These are phyloP conservation scores for Claviceps sp. DNA, from an alignment of 2,329 filamentous ascomycete genomes.

Conservation along the genomic window DNA sequence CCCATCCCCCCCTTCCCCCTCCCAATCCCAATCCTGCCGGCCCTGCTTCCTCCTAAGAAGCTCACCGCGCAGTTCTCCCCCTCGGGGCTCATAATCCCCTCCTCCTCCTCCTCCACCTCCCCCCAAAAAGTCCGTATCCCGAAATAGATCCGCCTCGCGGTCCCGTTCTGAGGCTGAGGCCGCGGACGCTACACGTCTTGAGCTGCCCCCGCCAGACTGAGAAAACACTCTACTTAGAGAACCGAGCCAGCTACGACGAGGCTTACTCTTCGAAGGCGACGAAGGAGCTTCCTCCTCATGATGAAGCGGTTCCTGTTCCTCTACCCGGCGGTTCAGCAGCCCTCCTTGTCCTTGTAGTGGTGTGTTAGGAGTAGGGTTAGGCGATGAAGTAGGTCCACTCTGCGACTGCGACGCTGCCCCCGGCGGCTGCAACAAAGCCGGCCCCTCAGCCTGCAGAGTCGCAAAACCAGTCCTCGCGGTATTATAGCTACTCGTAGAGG, in stretches of 20 bases:
- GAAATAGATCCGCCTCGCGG: neutral
- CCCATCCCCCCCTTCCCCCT: conserved; percentile 7
- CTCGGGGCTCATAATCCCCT: conserved; percentile 28
- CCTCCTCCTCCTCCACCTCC: too few relatives aligned
- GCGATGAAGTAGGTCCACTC: too few relatives aligned
- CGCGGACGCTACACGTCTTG: conserved; percentile 11
- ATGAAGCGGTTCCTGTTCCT: conserved; percentile 22
- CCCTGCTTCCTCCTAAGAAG: conserved; percentile 42
- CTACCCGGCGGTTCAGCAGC: neutral
- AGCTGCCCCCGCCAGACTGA: conserved; percentile 20
- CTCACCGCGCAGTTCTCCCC: conserved; percentile 28
- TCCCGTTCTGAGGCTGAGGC: conserved; percentile 1
- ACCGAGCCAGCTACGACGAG: conserved; percentile 51
- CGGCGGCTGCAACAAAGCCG: conserved; percentile 22
- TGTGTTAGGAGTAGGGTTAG: too few relatives aligned
- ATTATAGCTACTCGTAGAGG: conserved; percentile 33
- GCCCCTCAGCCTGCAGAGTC: conserved; percentile 39
- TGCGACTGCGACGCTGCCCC: conserved; percentile 11
- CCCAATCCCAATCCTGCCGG: conserved; percentile 37
- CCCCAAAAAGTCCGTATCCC: too few relatives aligned
- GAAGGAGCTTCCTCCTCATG: conserved; percentile 22
- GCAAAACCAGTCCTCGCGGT: conserved; percentile 41
- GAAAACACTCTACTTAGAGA: conserved; percentile 51
- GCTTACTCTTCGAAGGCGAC: conserved; percentile 44
- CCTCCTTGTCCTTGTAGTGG: too few relatives aligned